Evolutionary conservation across 2,329 filamentous ascomycete genomes (phyloP), one percentile per base, ranked within the genome.

Genomic region (Paecilomyces formosus): DNA sequence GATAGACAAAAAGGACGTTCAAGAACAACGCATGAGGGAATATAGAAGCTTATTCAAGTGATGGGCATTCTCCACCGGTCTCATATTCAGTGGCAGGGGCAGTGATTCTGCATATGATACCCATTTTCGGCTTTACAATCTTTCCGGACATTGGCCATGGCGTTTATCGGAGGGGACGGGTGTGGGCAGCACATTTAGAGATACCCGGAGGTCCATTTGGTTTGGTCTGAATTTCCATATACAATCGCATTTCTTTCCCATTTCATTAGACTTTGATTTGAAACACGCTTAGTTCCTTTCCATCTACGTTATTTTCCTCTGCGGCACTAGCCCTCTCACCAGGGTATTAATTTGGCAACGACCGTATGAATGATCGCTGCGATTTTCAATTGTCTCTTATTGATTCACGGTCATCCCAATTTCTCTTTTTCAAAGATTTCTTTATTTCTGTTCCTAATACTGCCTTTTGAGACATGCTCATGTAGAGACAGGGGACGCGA

Each of bases 1-100:
- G 76, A 60, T 76, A 72, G 81, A 80, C 58, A 85, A 84, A 71
- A 76, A 76, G 4, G 85, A 90, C 70, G 80, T 83, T 52, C 85
- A 86, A 6, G 85, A 85, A 75, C 81, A 87, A 76, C 84, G 80
- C 57, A 75, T 88, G 70, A 79, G 84, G 66, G 83, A 87, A 66
- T 74, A 88, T 65, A 78, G 81, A 68, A 81, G 78, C 66, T 73
- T 88, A 53, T 88, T 88, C 70, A 76, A 72, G 57, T 77, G 62
- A 67, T 58, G 15, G 24, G 9, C 31, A 3, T 30, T 49, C 49
- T 31, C n/a, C 13, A 53, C 28, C 49, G 11, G 7, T 18, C 24
- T 26, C 24, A 22, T 60, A 58, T n/a, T 35, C 49, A 45, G 11
- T 53, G 57, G 21, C 21, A 56, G 28, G 28, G 18, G 9, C 31